Base-by-base conservation (phyloP, 306 rosid genomes). In the Oxytropis ochrocephala region DNA sequence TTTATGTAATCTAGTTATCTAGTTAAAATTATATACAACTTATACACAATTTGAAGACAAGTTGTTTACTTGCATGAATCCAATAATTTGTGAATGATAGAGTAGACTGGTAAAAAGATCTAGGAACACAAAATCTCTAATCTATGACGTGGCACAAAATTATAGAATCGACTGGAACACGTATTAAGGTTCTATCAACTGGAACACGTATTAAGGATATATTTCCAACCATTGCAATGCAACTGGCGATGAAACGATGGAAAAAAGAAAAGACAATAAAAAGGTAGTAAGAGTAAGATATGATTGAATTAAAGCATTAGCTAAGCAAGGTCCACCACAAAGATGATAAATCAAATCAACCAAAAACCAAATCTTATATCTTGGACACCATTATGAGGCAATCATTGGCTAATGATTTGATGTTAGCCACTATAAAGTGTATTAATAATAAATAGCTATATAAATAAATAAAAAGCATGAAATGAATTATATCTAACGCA, bases 281-380 rank as follows among this genome's bases (percentile, higher is more conserved):
- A 52, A 42, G 43, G 33, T 49, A n/a, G 21, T 41, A 65, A 27
- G 74, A 67, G 17, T 30, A 61, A 74, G 83, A 78, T 78, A 75
- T 78, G 80, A 73, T 78, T 75, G 73, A 82, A 82, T 51, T 65
- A 75, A 82, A 78, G 80, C 18, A 60, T 70, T 75, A 78, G 69
- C 42, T 78, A 72, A 82, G 83, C 69, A 50, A 44, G 83, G 79
- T 73, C 81, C 78, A 58, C 86, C 75, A 66, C 70, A 75, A 78
- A 75, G 83, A 19, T 44, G 73, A 65, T 11, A 61, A 53, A 69
- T 73, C 79, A 48, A 29, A 76, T 72, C 71, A 66, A 29, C 17
- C 41, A 60, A 36, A 57, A 59, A 47, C 32, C 55, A 67, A 73
- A 62, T 44, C 39, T 59, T 24, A 52, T 3, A 67, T 56, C 4